phyloP scores from a whole-genome alignment of 371 early-diverging fungal species.

The Mucor lusitanicus region DNA sequence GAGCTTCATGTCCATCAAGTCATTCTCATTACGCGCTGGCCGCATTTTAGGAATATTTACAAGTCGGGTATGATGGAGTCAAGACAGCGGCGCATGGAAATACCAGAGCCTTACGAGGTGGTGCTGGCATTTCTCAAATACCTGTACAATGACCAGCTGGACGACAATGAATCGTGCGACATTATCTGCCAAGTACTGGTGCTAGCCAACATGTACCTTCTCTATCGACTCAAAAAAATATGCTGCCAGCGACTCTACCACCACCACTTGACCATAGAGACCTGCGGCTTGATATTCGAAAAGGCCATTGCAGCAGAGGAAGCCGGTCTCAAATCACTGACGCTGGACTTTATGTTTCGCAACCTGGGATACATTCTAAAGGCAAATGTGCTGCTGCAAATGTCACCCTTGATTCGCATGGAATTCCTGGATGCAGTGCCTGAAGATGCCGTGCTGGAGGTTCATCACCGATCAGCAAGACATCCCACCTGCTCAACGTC shows the following conservation, averaged over 20 bases:
- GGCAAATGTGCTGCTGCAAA: slow-evolving; percentile 47
- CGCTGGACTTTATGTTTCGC: slow-evolving; percentile 59
- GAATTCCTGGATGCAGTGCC: slow-evolving; percentile 51
- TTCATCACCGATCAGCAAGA: slow-evolving; percentile 16
- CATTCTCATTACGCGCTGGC: slow-evolving; percentile 72
- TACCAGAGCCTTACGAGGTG: slow-evolving; percentile 62
- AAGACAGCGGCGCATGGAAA: slow-evolving; percentile 50
- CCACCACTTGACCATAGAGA: slow-evolving; percentile 51
- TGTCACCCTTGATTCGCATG: slow-evolving; percentile 37
- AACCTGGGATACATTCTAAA: slow-evolving; percentile 59
- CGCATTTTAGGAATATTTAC: slow-evolving; percentile 67
- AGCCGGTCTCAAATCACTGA: slow-evolving; percentile 51
- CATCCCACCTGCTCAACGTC: not conserved
- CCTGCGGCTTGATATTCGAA: slow-evolving; percentile 59
- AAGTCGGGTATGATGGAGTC: slow-evolving; percentile 71
- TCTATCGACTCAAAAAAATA: slow-evolving; percentile 62
- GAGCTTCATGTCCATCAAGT: slow-evolving; percentile 66
- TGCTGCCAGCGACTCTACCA: slow-evolving; percentile 56
- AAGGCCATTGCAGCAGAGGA: slow-evolving; percentile 61
- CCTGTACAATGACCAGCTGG: slow-evolving; percentile 68
- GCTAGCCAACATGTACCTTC: slow-evolving; percentile 65
- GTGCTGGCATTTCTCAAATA: slow-evolving; percentile 64
- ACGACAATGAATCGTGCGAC: slow-evolving; percentile 44
- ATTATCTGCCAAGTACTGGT: slow-evolving; percentile 60
- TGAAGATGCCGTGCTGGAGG: slow-evolving; percentile 44